Evolutionary conservation across 805 yeast genomes (phyloP), one percentile per base, ranked within the genome.

Genomic region (Wickerhamomyces xylosicus): DNA sequence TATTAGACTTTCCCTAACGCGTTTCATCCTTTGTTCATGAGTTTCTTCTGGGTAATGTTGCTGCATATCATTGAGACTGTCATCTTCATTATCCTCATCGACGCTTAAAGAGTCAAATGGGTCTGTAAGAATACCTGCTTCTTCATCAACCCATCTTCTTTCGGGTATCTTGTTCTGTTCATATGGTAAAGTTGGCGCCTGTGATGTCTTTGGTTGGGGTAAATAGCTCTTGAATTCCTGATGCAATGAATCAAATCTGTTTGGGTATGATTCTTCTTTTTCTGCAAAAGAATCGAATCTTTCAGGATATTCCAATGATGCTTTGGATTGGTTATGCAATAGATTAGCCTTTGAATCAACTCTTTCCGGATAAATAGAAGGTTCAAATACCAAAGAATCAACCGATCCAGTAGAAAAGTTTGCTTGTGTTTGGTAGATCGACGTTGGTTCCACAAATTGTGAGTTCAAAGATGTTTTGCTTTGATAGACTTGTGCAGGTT

Each of bases 1-100:
- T 6, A 47, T 36, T 22, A 52, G 31, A 39, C 52, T 47, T 25
- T 48, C 43, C 36, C 54, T 47, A 10, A 48, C 52, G 5, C 33
- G 31, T 8, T 11, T 15, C 2, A 20, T 33, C 25, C 43, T 38
- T 1, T 35, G n/a, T 13, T 7, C 29, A 11, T 25, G 29, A 25
- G 29, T 10, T n/a, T 25, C 29, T 8, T 25, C 14, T 8, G 29
- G 14, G 14, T 25, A 11, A 25, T 13, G 4, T 4, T 25, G 29
- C 8, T 11, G 9, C 8, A 4, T 4, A 13, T 25, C n/a, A 7
- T 4, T 11, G 4, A 37, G 29, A 22, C 40, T 41, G 28, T 37
- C 43, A 20, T 31, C 18, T 18, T 41, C 44, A 14, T 2, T 16
- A 34, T 34, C 41, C 14, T 37, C 31, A 17, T 36, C 34, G 15